These are phyloP conservation scores for Tolypocladium sp. DNA, from an alignment of 2,329 filamentous ascomycete species.

Conservation along the genomic window DNA sequence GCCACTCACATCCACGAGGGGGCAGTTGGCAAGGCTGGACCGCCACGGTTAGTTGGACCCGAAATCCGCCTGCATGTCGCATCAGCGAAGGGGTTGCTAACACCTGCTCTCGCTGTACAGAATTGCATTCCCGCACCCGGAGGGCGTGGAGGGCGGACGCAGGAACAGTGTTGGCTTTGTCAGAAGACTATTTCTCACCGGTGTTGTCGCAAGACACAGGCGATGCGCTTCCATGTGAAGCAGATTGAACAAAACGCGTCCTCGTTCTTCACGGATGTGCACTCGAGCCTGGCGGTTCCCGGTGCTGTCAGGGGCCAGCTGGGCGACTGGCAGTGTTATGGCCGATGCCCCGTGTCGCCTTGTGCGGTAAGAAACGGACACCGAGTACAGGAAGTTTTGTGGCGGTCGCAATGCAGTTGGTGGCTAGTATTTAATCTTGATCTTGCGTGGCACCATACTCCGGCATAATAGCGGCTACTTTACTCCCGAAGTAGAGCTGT, in stretches of 20 bases:
- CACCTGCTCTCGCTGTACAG: conserved; percentile 5
- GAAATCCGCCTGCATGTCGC: neutral
- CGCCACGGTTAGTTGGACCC: conserved; percentile 28
- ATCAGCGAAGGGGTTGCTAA: too few relatives aligned
- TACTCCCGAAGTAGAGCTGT: neutral
- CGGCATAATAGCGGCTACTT: neutral
- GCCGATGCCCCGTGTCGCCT: neutral
- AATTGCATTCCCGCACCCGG: conserved; percentile 41
- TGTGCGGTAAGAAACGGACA: neutral
- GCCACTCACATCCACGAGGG: conserved; percentile 48
- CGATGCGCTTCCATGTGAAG: conserved; percentile 34
- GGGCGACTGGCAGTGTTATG: neutral
- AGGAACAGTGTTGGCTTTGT: conserved; percentile 32
- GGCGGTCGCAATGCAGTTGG: neutral
- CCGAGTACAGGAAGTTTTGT: too few relatives aligned
- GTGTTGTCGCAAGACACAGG: conserved; percentile 22
- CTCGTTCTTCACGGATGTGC: conserved; percentile 43
- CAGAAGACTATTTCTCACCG: conserved; percentile 24
- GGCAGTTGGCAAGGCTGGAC: conserved; percentile 32
- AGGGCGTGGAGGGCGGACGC: conserved; percentile 18
- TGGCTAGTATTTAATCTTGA: neutral
- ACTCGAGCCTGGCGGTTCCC: conserved; percentile 36
- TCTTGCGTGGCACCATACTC: too few relatives aligned
- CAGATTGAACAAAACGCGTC: conserved; percentile 41
- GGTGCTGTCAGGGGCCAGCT: conserved; percentile 45